phyloP scores from a whole-genome alignment of 2,329 filamentous ascomycete genomes.

The Penicillium thymicola region DNA sequence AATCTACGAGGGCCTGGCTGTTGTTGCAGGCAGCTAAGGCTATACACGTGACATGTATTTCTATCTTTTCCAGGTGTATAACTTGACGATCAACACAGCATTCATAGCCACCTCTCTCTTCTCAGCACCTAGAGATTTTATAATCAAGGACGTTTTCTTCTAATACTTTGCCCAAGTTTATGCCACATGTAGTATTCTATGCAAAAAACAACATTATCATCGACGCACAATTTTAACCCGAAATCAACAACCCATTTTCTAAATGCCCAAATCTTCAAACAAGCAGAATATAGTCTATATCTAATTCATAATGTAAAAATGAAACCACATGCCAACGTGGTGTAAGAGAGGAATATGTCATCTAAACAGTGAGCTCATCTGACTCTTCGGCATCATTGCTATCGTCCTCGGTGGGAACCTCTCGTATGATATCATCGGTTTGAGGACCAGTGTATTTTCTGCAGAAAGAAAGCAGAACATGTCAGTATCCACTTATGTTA shows the following conservation, averaged over 20 bases:
- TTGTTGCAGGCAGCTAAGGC: conserved; percentile 69
- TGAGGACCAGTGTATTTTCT: conserved; percentile 59
- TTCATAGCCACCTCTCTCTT: background rate
- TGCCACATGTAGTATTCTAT: background rate
- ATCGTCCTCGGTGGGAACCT: conserved; percentile 34
- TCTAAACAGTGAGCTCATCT: conserved; percentile 9
- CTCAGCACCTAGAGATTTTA: background rate
- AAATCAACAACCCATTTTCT: background rate
- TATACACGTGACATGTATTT: conserved; percentile 14
- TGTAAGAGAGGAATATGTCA: background rate
- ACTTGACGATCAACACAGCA: conserved; percentile 7
- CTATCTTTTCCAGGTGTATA: conserved; percentile 9
- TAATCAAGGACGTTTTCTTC: background rate
- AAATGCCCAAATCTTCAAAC: background rate
- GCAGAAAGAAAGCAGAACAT: conserved; percentile 6
- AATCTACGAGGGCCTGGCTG: conserved; percentile 90
- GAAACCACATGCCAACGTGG: background rate
- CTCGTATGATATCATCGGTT: conserved; percentile 50
- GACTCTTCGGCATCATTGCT: conserved; percentile 18
- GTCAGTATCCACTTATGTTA: background rate
- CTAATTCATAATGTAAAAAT: background rate
- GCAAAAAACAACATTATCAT: background rate
- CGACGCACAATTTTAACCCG: background rate
- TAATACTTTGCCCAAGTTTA: too few relatives aligned
- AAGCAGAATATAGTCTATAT: background rate